phyloP scores from a whole-genome alignment of 164 flowering plant species.

The Cinnamomum micranthum region DNA sequence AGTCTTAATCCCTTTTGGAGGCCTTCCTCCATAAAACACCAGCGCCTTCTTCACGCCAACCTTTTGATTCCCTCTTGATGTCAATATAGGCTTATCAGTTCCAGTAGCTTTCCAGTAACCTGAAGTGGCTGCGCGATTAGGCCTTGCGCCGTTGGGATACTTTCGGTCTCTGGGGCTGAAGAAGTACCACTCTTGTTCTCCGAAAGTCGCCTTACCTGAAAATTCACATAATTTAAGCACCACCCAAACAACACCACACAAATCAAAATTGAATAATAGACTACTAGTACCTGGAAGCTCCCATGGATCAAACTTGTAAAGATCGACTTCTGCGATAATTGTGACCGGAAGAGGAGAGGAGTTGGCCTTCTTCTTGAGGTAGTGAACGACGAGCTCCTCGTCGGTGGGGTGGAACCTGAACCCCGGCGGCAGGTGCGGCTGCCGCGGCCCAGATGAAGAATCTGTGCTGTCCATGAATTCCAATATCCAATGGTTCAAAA shows the following conservation, averaged over 20 bases:
- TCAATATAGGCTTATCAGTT: slow-evolving; percentile 80
- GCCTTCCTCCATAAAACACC: slow-evolving; percentile 83
- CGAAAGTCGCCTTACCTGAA: slow-evolving; percentile 77
- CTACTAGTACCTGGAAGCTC: slow-evolving; percentile 60
- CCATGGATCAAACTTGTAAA: slow-evolving; percentile 87
- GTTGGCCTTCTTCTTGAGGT: slow-evolving; percentile 60
- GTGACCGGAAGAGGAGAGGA: slow-evolving; percentile 65
- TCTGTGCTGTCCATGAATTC: slow-evolving; percentile 48
- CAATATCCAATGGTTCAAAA: background rate
- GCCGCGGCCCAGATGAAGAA: slow-evolving; percentile 46
- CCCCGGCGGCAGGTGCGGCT: slow-evolving; percentile 78
- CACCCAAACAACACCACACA: no score
- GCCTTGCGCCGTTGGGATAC: slow-evolving; percentile 87
- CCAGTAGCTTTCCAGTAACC: slow-evolving; percentile 98
- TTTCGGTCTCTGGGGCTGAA: slow-evolving; percentile 89
- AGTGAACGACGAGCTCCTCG: slow-evolving; percentile 80
- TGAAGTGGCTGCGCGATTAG: slow-evolving; percentile 83
- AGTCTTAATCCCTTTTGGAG: slow-evolving; percentile 82
- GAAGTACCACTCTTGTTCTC: slow-evolving; percentile 93
- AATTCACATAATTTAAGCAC: background rate
- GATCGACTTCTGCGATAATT: slow-evolving; percentile 74
- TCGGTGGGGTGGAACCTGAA: slow-evolving; percentile 82
- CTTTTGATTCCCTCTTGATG: slow-evolving; percentile 60
- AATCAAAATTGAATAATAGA: no score
- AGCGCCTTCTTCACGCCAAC: slow-evolving; percentile 90